Evolutionary conservation across 1,284 basidiomycete species (phyloP).

Genomic region (Cutaneotrichosporon cyanovorans): DNA sequence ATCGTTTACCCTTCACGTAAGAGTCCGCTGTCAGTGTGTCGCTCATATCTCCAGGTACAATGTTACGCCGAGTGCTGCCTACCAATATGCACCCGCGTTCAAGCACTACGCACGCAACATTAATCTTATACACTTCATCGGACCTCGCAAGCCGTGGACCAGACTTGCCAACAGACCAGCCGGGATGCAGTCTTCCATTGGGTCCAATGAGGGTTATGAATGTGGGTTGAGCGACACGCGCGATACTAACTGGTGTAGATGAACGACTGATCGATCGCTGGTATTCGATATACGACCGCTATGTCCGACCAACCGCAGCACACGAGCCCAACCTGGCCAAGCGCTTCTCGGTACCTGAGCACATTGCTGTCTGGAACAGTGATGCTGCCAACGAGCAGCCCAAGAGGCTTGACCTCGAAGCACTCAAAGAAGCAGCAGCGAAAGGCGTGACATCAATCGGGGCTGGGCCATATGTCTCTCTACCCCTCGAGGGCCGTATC

Average conservation of each 20-base stretch:
- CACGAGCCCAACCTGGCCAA: conserved; percentile 40
- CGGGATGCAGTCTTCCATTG: background rate
- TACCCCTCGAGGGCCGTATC: conserved; percentile 77
- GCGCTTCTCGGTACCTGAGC: conserved; percentile 61
- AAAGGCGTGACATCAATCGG: conserved; percentile 41
- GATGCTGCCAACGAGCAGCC: conserved; percentile 2
- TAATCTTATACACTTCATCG: conserved; percentile 89
- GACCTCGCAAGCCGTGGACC: conserved; percentile 86
- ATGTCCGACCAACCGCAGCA: conserved; percentile 57
- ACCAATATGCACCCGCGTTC: conserved; percentile 96
- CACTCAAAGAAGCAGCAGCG: conserved; percentile 57
- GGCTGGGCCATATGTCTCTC: conserved; percentile 60
- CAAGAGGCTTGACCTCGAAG: conserved; percentile 55
- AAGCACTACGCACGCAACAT: conserved; percentile 83
- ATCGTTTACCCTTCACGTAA: conserved; percentile 76
- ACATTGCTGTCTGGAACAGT: conserved; percentile 65
- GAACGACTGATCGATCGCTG: conserved; percentile 70
- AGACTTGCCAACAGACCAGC: conserved; percentile 58
- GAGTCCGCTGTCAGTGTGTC: conserved; percentile 8
- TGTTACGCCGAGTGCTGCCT: conserved; percentile 92
- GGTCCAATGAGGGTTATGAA: too few species aligned
- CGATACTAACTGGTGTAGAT: conserved; percentile 32
- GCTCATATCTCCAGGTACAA: conserved; percentile 57
- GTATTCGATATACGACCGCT: conserved; percentile 80
- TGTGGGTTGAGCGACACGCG: too few species aligned